phyloP scores from a whole-genome alignment of 768 basidiomycete genomes.

The Boletus sp. region DNA sequence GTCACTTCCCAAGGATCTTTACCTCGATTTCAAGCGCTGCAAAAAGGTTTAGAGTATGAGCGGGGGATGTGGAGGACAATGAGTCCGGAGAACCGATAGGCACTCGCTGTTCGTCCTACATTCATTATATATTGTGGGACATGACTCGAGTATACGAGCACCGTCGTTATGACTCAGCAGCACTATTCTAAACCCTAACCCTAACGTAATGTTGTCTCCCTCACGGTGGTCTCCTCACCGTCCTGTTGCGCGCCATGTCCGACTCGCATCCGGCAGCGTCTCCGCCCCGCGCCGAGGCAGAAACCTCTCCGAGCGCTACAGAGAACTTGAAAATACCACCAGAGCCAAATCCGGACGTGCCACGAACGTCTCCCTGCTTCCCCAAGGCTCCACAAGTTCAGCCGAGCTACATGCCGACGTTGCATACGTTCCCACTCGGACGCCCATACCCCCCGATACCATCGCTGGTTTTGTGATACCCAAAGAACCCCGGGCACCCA shows the following conservation, averaged over 20 bases:
- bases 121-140: no score
- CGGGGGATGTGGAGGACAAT: no score
- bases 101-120: no score
- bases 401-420: not conserved
- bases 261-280: constrained; percentile 4
- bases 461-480: constrained; percentile 47
- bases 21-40: not conserved
- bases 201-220: constrained; percentile 18
- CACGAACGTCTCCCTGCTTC: constrained; percentile 29
- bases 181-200: not conserved
- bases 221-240: constrained; percentile 1
- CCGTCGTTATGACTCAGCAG: no score
- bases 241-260: not conserved
- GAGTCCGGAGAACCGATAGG: no score
- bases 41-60: not conserved
- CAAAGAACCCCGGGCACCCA: constrained; percentile 57
- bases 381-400: constrained; percentile 10
- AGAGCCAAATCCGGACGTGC: constrained; percentile 42
- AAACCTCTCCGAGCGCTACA: constrained; percentile 58
- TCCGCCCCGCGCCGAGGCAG: constrained; percentile 41
- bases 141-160: no score
- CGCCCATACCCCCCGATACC: constrained; percentile 4
- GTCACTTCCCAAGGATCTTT: not conserved
- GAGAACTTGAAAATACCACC: constrained; percentile 52
- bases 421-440: no score